A percentile compares a stretch with the other conserved stretches of the same genome.
Evolutionary conservation across 148 eudicot species (phyloP).

Genomic region (Silene latifolia): DNA sequence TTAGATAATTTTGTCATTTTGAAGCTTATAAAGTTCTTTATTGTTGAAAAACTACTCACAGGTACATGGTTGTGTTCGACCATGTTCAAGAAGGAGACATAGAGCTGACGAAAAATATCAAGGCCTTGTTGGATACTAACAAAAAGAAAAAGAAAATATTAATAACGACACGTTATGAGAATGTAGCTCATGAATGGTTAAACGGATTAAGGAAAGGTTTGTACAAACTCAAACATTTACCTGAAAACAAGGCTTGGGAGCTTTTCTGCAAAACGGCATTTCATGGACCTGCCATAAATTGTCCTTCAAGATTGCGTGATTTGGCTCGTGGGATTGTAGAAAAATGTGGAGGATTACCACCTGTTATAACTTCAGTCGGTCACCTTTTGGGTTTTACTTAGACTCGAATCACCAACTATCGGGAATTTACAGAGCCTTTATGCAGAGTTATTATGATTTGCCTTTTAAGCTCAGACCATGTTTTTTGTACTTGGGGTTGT

Average conservation of each 20-base stretch:
- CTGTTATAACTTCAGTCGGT: conserved; percentile 26
- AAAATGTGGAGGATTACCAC: conserved; percentile 42
- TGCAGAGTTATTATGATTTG: conserved; percentile 13
- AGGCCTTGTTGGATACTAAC: neutral
- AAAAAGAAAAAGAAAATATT: conserved; percentile 16
- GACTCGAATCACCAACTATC: neutral
- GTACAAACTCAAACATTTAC: conserved; percentile 15
- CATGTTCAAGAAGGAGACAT: conserved; percentile 7
- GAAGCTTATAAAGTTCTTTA: neutral
- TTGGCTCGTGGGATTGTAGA: conserved; percentile 14
- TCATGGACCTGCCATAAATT: neutral
- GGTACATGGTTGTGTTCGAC: conserved; percentile 26
- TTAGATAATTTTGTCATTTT: too few species aligned
- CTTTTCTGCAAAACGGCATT: conserved; percentile 18
- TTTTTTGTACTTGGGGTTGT: conserved; percentile 24
- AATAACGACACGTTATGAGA: conserved; percentile 22
- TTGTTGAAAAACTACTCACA: neutral
- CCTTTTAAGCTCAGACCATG: conserved; percentile 21
- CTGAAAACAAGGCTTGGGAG: conserved; percentile 10
- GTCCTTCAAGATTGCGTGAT: neutral
- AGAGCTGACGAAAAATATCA: neutral
- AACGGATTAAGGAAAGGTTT: neutral
- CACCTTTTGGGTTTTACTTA: conserved; percentile 5
- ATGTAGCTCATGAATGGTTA: conserved; percentile 16
- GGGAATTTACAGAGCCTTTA: conserved; percentile 4